A percentile compares a stretch with the other conserved stretches of the same genome.
phyloP scores from a whole-genome alignment of 1,284 basidiomycete genomes.

The Flammula alnicola region DNA sequence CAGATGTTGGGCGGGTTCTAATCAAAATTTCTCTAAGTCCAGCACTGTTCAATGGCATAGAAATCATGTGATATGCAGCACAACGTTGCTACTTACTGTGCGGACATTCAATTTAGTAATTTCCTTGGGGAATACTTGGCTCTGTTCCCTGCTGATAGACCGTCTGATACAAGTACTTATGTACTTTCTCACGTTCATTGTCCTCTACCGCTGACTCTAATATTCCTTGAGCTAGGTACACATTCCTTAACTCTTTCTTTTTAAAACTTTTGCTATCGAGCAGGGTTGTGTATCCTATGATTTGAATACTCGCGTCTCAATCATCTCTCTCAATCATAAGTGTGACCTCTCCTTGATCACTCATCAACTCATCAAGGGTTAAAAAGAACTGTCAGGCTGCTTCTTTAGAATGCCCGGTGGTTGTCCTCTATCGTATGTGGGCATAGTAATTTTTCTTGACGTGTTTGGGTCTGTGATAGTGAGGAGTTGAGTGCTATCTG shows the following conservation, averaged over 20 bases:
- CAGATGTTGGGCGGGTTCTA: too few relatives aligned
- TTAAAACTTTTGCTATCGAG: neutral
- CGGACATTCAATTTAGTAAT: too few relatives aligned
- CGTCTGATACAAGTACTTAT: slow-evolving; percentile 19
- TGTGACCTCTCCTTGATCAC: slow-evolving; percentile 24
- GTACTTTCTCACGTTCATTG: slow-evolving; percentile 28
- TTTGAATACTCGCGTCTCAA: neutral
- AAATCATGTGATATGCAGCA: too few relatives aligned
- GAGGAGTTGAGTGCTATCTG: slow-evolving; percentile 27
- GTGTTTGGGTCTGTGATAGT: slow-evolving; percentile 33
- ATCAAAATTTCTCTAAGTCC: too few relatives aligned
- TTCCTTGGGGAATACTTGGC: too few relatives aligned
- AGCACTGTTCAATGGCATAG: too few relatives aligned
- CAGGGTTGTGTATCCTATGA: neutral
- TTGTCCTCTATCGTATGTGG: slow-evolving; percentile 25
- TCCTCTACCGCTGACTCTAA: neutral
- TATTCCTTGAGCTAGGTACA: slow-evolving; percentile 5
- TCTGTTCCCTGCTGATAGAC: too few relatives aligned
- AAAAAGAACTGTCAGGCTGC: slow-evolving; percentile 8
- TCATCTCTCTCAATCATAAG: slow-evolving; percentile 12
- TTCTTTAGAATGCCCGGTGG: neutral
- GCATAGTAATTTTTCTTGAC: slow-evolving; percentile 17
- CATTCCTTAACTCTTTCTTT: slow-evolving; percentile 6
- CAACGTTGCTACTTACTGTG: too few relatives aligned
- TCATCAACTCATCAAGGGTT: slow-evolving; percentile 21